Conservation (phyloP, 495 filamentous ascomycete genomes). For the Peziza echinospora region DNA sequence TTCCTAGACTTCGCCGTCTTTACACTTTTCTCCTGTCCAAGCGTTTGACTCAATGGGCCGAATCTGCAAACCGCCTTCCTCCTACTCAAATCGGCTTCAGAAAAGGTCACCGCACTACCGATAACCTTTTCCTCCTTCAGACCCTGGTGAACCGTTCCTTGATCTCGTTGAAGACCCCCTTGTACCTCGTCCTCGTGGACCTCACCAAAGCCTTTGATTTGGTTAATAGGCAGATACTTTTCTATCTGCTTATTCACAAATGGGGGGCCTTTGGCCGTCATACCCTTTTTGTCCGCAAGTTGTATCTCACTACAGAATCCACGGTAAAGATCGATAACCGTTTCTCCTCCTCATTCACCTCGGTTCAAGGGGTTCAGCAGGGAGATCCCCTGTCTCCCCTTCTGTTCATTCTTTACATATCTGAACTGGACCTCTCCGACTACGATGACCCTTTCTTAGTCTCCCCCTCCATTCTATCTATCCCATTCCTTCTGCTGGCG, state of each 20-base stretch:
- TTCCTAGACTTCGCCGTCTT: not conserved
- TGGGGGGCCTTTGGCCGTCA: not conserved
- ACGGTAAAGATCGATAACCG: not conserved
- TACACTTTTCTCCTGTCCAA: not conserved
- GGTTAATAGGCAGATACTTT: not conserved
- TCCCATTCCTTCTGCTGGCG: not conserved
- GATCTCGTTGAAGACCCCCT: not conserved
- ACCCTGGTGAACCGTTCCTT: not conserved
- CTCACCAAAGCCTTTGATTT: too few relatives aligned
- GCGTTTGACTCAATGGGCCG: not conserved
- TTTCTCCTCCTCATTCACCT: not conserved
- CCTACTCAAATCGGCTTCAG: not conserved
- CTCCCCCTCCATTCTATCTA: not conserved
- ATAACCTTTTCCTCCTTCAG: not conserved
- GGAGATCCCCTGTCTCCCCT: conserved; percentile 1
- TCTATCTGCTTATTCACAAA: not conserved
- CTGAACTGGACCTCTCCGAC: not conserved
- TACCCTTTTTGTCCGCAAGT: not conserved
- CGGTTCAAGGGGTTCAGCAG: not conserved
- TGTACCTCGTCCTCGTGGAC: not conserved
- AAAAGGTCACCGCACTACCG: not conserved
- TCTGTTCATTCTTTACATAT: not conserved
- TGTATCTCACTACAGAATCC: not conserved
- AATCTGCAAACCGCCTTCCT: not conserved
- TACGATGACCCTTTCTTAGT: not conserved